phyloP scores from a whole-genome alignment of 441 rosid genomes.

The Macaranga tanarius region DNA sequence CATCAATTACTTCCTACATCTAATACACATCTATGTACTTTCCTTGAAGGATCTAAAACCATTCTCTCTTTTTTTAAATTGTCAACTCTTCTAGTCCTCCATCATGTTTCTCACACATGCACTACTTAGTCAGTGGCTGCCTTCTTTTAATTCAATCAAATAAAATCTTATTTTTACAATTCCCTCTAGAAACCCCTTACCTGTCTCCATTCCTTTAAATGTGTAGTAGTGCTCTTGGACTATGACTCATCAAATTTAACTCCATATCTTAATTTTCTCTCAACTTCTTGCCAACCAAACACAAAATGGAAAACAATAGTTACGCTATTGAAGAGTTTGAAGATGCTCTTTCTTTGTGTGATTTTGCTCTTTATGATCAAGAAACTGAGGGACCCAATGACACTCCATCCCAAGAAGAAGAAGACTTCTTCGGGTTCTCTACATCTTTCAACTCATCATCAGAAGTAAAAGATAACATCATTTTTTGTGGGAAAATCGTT shows the following conservation, averaged over 20 bases:
- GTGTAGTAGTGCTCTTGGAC: background rate
- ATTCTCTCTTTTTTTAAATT: too few relatives aligned
- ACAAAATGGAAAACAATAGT: background rate
- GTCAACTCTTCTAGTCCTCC: background rate
- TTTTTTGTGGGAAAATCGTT: conserved; percentile 32
- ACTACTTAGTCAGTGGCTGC: too few relatives aligned
- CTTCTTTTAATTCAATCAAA: too few relatives aligned
- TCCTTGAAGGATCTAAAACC: too few relatives aligned
- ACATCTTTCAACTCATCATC: background rate
- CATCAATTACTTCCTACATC: too few relatives aligned
- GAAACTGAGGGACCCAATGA: background rate
- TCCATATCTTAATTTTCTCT: background rate
- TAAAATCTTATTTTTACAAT: too few relatives aligned
- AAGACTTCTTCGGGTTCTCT: conserved; percentile 31
- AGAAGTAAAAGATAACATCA: conserved; percentile 8
- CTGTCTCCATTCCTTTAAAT: too few relatives aligned
- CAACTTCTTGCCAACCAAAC: background rate
- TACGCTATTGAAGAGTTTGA: conserved; percentile 20
- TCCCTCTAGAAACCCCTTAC: background rate
- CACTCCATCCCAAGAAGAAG: background rate
- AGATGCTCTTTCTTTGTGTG: conserved; percentile 36
- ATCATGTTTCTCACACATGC: too few relatives aligned
- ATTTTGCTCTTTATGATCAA: conserved; percentile 22
- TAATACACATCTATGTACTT: too few relatives aligned
- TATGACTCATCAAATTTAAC: background rate